Base-by-base conservation (phyloP, 495 filamentous ascomycete species). In the Aspergillus ellipticus region DNA sequence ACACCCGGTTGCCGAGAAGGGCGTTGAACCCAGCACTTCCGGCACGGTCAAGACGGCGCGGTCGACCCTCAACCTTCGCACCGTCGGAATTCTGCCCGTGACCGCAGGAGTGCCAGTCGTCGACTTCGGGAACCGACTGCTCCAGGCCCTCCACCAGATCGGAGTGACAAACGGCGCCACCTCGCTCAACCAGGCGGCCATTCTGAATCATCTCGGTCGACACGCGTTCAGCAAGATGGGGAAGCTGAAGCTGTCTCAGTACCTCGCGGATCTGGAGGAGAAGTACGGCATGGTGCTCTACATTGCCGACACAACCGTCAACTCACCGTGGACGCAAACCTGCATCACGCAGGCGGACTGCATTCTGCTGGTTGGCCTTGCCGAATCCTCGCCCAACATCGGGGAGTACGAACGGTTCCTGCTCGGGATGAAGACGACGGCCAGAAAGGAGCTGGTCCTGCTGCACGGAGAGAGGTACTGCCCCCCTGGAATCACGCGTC, bases 161-260 rank as follows among this genome's bases (percentile, higher is more conserved):
- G 92, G 93, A 2, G 85, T 90, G 1, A 81, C 85, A 6, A 91
- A 96, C 60, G 92, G 92, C 2, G 91, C 96, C 19, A 96, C 91
- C 0, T 93, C 90, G 0, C 78, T 98, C 13, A 96, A 96, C 62
- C 95, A 97, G 71, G 85, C 89, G 5, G 90, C 91, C 0, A 96
- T 98, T 59, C 66, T 97, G 56, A 95, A 95, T 57, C 95, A 97
- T 65, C 80, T 98, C 1, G 94, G 94, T 5, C 83, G 93, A 49
- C 92, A 97, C 69, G 95, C 95, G 3, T 98, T 98, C 65, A 97
- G 88, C 69, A 87, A 87, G 55, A 97, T 98, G 89, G 94, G 94
- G 2, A 97, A 96, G 66, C 78, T 98, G 29, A 97, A 96, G 71
- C 76, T 98, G 15, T 89, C 94, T 11, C 94, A 97, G 56, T 97